These are phyloP conservation scores for Ustilago hordei DNA, from an alignment of 1,284 basidiomycete genomes.

Conservation along the genomic window DNA sequence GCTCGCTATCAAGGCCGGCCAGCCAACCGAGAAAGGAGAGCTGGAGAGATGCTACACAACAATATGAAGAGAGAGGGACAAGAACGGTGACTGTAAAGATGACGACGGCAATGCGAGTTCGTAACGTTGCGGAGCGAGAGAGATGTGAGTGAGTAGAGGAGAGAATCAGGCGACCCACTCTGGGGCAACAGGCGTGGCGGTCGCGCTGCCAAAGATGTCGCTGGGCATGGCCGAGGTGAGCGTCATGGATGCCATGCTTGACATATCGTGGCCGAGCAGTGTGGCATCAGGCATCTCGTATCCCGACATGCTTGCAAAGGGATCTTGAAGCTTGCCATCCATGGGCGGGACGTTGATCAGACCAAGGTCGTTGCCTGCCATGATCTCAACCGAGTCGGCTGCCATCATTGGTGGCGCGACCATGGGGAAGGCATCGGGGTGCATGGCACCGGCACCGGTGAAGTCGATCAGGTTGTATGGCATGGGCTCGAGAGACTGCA, in stretches of 20 bases:
- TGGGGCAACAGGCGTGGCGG: conserved; percentile 29
- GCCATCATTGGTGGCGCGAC: conserved; percentile 37
- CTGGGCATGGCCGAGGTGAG: conserved; percentile 44
- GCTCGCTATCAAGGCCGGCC: conserved; percentile 21
- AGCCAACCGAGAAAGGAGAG: conserved; percentile 29
- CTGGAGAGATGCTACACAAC: conserved; percentile 10
- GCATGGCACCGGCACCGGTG: conserved; percentile 16
- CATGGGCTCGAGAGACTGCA: conserved; percentile 52
- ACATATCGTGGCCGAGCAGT: conserved; percentile 37
- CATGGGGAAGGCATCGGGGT: conserved; percentile 26
- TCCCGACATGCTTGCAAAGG: conserved; percentile 28
- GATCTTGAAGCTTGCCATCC: conserved; percentile 49
- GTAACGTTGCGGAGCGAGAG: conserved; percentile 15
- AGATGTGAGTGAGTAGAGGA: background rate
- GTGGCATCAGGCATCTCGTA: conserved; percentile 37
- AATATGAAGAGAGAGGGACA: background rate
- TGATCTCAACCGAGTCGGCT: conserved; percentile 32
- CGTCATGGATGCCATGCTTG: conserved; percentile 30
- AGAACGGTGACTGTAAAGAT: conserved; percentile 13
- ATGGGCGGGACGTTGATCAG: conserved; percentile 40
- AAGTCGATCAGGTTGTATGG: conserved; percentile 47
- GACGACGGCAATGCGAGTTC: conserved; percentile 24
- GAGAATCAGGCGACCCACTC: conserved; percentile 34
- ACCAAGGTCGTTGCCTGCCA: conserved; percentile 50
- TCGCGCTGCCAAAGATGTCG: conserved; percentile 38